Conservation (phyloP, 2,329 filamentous ascomycete genomes). For the Colletotrichum sidae region DNA sequence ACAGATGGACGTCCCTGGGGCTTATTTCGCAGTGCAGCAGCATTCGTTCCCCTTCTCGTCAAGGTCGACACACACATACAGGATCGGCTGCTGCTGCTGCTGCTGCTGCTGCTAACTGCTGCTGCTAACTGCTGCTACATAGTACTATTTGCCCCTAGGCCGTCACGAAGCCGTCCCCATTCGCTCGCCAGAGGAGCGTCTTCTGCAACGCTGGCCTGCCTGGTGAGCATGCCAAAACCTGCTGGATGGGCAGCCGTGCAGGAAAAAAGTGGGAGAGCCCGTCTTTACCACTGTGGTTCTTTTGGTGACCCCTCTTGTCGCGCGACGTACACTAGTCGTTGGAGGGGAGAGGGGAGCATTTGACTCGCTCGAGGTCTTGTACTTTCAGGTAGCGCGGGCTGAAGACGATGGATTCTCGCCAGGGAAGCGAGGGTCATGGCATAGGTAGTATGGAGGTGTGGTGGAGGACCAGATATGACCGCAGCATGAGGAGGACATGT, state of each 20-base stretch:
- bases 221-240: conserved; percentile 35
- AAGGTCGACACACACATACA: conserved; percentile 14
- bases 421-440: background rate
- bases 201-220: conserved; percentile 33
- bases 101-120: conserved; percentile 2
- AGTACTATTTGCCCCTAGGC: background rate
- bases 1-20: conserved; percentile 4
- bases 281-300: background rate
- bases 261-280: conserved; percentile 35
- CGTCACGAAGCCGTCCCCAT: conserved; percentile 19
- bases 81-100: conserved; percentile 6
- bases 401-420: background rate
- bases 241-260: conserved; percentile 37
- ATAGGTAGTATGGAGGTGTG: background rate
- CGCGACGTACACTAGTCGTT: background rate
- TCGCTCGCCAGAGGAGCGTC: conserved; percentile 26
- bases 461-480: conserved; percentile 3
- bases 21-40: conserved; percentile 1
- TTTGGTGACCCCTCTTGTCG: conserved; percentile 7
- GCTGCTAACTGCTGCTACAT: background rate
- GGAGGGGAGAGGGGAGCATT: no score
- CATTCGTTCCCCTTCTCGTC: background rate
- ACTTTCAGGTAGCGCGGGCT: no score
- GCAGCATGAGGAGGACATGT: conserved; percentile 7
- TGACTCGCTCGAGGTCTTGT: no score